Conservation (phyloP, 2,329 filamentous ascomycete species). For the Talaromyces sp. region DNA sequence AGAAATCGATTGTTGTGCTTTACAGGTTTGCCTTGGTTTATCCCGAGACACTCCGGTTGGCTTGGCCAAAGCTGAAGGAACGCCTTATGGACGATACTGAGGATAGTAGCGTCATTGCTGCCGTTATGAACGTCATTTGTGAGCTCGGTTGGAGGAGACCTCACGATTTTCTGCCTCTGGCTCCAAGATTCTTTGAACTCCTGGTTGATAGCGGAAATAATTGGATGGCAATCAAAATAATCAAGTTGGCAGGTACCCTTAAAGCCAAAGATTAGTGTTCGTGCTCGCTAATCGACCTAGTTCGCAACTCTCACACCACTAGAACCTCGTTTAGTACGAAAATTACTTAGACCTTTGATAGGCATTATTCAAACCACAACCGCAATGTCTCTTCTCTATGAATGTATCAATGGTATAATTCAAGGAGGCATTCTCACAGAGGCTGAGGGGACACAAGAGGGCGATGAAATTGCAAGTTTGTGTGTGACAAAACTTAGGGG, state of each 20-base stretch:
- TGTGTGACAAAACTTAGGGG: slow-evolving; percentile 90
- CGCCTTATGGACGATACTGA: slow-evolving; percentile 84
- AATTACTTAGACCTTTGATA: slow-evolving; percentile 84
- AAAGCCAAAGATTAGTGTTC: not conserved
- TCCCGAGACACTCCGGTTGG: slow-evolving; percentile 83
- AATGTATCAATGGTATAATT: slow-evolving; percentile 98
- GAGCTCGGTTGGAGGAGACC: slow-evolving; percentile 92
- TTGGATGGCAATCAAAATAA: slow-evolving; percentile 99
- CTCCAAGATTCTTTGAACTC: slow-evolving; percentile 86
- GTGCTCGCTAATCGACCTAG: slow-evolving; percentile 45
- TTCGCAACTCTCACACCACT: slow-evolving; percentile 92
- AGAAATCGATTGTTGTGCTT: slow-evolving; percentile 93
- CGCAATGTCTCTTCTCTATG: slow-evolving; percentile 96
- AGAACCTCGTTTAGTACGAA: slow-evolving; percentile 86
- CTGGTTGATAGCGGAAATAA: slow-evolving; percentile 92
- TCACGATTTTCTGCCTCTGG: slow-evolving; percentile 87
- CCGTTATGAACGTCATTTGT: slow-evolving; percentile 94
- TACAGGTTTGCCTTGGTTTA: slow-evolving; percentile 95
- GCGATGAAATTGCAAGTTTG: slow-evolving; percentile 85
- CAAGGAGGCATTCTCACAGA: slow-evolving; percentile 90
- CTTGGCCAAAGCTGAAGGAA: slow-evolving; percentile 98
- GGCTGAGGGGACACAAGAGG: slow-evolving; percentile 72
- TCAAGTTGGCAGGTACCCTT: slow-evolving; percentile 72
- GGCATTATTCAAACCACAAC: slow-evolving; percentile 91
- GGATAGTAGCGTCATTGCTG: slow-evolving; percentile 88